Conservation (phyloP, 2,329 filamentous ascomycete genomes). For the Fusarium avenaceum region DNA sequence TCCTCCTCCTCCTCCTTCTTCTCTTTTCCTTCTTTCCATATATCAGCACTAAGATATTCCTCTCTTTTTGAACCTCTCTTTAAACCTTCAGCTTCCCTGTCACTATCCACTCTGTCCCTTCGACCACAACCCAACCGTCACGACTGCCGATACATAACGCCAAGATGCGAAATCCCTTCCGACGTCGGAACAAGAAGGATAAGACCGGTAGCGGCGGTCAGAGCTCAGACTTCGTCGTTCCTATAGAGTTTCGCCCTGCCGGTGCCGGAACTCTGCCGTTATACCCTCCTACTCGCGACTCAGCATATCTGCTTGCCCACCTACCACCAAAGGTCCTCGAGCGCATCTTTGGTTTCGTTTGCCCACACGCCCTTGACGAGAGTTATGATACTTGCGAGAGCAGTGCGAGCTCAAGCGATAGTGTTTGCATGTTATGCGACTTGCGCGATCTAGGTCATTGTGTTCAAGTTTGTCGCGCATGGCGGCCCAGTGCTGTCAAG, state of each 20-base stretch:
- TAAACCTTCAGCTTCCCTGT: constrained; percentile 4
- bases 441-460: constrained; percentile 88
- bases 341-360: constrained; percentile 84
- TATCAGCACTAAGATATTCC: not conserved
- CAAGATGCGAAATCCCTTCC: constrained; percentile 56
- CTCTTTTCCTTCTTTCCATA: constrained; percentile 12
- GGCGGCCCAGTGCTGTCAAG: constrained; percentile 68
- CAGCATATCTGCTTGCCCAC: constrained; percentile 60
- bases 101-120: constrained; percentile 21
- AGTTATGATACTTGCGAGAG: constrained; percentile 87
- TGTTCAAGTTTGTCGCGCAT: constrained; percentile 78
- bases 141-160: constrained; percentile 10
- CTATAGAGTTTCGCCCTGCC: constrained; percentile 50
- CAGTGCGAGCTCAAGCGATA: constrained; percentile 72
- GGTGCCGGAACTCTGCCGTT: constrained; percentile 46
- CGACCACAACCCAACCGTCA: constrained; percentile 10
- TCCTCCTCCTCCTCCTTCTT: constrained; percentile 13
- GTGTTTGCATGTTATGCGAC: constrained; percentile 94
- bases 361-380: constrained; percentile 83
- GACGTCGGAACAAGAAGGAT: constrained; percentile 57
- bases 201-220: constrained; percentile 44
- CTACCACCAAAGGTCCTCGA: constrained; percentile 79
- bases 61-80: constrained; percentile 9
- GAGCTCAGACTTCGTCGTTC: constrained; percentile 45
- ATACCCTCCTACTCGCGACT: constrained; percentile 57